A percentile compares a stretch with the other conserved stretches of the same genome.
Conservation (phyloP, 2,329 filamentous ascomycete genomes). For the Diaporthe vaccinii region DNA sequence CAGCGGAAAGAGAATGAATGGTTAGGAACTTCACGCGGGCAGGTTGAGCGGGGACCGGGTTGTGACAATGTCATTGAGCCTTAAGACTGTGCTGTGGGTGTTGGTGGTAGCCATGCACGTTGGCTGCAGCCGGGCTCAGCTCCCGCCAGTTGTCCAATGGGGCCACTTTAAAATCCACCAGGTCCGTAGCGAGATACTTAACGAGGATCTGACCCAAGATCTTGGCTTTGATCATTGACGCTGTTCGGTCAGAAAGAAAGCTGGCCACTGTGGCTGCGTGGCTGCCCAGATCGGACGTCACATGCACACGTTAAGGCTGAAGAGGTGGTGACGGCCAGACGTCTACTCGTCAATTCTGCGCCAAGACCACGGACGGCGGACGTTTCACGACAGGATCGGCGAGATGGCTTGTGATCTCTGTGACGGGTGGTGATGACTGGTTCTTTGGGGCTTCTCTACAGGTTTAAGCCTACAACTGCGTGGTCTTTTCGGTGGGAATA, state of each 20-base stretch:
- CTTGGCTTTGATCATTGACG: constrained; percentile 2
- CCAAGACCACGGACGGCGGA: too few relatives aligned
- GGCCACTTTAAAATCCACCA: background rate
- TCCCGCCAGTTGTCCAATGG: background rate
- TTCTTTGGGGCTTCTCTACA: too few relatives aligned
- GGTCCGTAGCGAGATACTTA: background rate
- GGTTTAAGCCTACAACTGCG: background rate
- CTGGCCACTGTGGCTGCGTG: background rate
- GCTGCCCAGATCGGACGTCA: background rate
- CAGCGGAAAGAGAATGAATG: background rate
- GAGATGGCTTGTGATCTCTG: background rate
- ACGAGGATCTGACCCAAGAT: background rate
- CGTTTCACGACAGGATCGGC: background rate
- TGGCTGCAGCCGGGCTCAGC: constrained; percentile 31
- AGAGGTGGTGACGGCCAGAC: background rate
- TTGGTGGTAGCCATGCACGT: constrained; percentile 28
- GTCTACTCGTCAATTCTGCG: background rate
- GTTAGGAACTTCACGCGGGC: background rate
- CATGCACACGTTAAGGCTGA: background rate
- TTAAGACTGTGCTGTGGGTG: background rate
- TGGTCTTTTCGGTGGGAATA: too few relatives aligned
- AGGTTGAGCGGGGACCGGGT: background rate
- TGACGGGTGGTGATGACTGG: background rate
- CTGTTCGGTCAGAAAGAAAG: background rate
- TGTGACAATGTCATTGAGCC: constrained; percentile 24